phyloP scores from a whole-genome alignment of 2,329 filamentous ascomycete genomes.

The Escovopsis sp. region DNA sequence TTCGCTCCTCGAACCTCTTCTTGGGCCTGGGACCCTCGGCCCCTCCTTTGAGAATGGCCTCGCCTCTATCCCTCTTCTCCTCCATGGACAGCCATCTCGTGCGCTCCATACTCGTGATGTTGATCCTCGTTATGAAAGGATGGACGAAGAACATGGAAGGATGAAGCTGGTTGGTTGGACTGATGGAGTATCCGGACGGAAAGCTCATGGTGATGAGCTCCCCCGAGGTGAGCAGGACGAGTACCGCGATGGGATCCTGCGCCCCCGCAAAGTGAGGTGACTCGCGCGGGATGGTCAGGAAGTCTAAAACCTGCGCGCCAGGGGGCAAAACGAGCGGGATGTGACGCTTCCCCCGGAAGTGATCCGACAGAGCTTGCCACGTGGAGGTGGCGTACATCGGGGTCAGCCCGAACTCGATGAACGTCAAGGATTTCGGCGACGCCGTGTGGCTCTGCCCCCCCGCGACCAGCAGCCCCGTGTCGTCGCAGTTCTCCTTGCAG shows the following conservation, averaged over 20 bases:
- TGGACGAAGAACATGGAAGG: constrained; percentile 78
- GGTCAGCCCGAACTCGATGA: constrained; percentile 77
- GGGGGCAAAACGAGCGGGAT: constrained; percentile 60
- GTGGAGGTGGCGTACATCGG: constrained; percentile 84
- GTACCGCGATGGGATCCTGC: constrained; percentile 77
- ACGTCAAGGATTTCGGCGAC: constrained; percentile 63
- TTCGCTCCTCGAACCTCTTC: constrained; percentile 68
- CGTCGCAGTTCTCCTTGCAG: constrained; percentile 83
- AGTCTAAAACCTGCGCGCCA: constrained; percentile 63
- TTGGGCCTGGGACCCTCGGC: constrained; percentile 54
- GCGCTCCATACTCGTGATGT: constrained; percentile 60
- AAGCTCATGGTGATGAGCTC: constrained; percentile 85
- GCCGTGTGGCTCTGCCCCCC: constrained; percentile 60
- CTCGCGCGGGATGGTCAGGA: constrained; percentile 65
- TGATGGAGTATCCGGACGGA: constrained; percentile 80
- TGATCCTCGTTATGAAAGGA: constrained; percentile 65
- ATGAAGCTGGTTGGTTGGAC: constrained; percentile 84
- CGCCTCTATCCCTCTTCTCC: constrained; percentile 69
- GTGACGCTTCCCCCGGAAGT: constrained; percentile 65
- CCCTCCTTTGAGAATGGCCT: constrained; percentile 65
- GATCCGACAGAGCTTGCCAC: constrained; percentile 67
- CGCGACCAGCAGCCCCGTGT: constrained; percentile 76
- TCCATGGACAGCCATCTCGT: constrained; percentile 78
- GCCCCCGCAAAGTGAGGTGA: constrained; percentile 79
- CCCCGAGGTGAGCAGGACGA: constrained; percentile 69